Conservation (phyloP, 2,329 filamentous ascomycete genomes). For the Xylaria sp. region DNA sequence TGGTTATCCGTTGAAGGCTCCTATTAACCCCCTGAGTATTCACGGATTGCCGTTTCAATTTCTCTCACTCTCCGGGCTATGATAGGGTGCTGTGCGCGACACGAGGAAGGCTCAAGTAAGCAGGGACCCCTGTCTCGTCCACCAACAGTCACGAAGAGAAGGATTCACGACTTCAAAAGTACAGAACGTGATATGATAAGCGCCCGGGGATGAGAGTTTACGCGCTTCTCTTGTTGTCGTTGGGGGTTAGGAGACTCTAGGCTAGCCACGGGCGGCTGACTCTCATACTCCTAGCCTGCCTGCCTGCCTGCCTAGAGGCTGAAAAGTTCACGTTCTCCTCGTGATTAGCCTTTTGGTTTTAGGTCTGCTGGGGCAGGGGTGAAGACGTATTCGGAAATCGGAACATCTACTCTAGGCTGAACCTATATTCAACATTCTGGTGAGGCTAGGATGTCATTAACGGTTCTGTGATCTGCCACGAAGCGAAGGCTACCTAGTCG, state of each 20-base stretch:
- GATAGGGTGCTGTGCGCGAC: slow-evolving; percentile 4
- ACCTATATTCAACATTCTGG: not conserved
- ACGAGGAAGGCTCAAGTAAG: not conserved
- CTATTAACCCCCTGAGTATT: not conserved
- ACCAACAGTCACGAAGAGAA: slow-evolving; percentile 8
- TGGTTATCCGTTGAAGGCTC: not conserved
- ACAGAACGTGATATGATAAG: slow-evolving; percentile 6
- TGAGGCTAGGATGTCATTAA: not conserved
- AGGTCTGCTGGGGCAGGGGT: not conserved
- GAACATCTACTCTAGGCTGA: not conserved
- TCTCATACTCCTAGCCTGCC: slow-evolving; percentile 8
- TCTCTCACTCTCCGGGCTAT: not conserved
- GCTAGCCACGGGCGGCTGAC: slow-evolving; percentile 27
- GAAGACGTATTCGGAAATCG: slow-evolving; percentile 13
- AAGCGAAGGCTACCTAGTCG: slow-evolving; percentile 4
- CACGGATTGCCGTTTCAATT: not conserved
- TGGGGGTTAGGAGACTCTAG: slow-evolving; percentile 14
- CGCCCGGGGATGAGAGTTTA: not conserved
- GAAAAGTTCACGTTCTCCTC: not conserved
- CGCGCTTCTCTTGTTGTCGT: slow-evolving; percentile 13
- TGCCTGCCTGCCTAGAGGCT: slow-evolving; percentile 20
- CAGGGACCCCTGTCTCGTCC: slow-evolving; percentile 3
- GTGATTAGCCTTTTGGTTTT: slow-evolving; percentile 2
- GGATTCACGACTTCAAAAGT: not conserved
- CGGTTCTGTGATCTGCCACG: not conserved